Conservation (phyloP, 495 filamentous ascomycete genomes). For the Aspergillus asperescens region DNA sequence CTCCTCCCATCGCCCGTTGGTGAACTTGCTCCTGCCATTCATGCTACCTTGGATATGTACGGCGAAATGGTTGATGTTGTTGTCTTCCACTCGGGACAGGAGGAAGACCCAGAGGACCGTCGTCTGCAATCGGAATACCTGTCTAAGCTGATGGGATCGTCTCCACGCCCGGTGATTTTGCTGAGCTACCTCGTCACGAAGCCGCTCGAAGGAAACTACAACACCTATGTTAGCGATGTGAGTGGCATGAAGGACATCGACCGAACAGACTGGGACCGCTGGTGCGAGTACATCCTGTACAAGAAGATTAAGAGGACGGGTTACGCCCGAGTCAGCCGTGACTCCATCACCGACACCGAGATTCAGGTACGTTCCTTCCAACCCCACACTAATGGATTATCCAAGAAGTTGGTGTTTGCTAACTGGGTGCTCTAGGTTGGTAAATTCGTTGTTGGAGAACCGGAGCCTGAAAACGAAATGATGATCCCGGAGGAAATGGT, state of each 20-base stretch:
- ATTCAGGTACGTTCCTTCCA: slow-evolving; percentile 63
- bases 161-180: slow-evolving; percentile 74
- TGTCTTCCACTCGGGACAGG: slow-evolving; percentile 98
- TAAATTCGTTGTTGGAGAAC: slow-evolving; percentile 83
- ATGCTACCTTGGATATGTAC: slow-evolving; percentile 91
- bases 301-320: slow-evolving; percentile 81
- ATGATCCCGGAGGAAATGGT: slow-evolving; percentile 63
- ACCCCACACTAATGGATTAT: too few species aligned
- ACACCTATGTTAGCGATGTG: slow-evolving; percentile 81
- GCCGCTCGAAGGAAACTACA: slow-evolving; percentile 91
- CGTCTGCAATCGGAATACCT: slow-evolving; percentile 84
- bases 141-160: slow-evolving; percentile 78
- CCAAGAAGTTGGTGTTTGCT: not conserved
- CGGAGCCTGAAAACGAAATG: slow-evolving; percentile 53
- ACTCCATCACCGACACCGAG: slow-evolving; percentile 95
- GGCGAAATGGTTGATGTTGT: slow-evolving; percentile 87
- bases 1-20: slow-evolving; percentile 88
- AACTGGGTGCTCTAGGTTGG: slow-evolving; percentile 55
- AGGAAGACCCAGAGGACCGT: slow-evolving; percentile 93
- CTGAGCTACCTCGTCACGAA: slow-evolving; percentile 90
- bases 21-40: slow-evolving; percentile 92
- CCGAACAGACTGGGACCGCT: slow-evolving; percentile 87
- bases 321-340: slow-evolving; percentile 83
- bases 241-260: slow-evolving; percentile 97
- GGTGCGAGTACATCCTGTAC: slow-evolving; percentile 99